Base-by-base conservation (phyloP, 2,329 filamentous ascomycete species). In the Claviceps pusilla region DNA sequence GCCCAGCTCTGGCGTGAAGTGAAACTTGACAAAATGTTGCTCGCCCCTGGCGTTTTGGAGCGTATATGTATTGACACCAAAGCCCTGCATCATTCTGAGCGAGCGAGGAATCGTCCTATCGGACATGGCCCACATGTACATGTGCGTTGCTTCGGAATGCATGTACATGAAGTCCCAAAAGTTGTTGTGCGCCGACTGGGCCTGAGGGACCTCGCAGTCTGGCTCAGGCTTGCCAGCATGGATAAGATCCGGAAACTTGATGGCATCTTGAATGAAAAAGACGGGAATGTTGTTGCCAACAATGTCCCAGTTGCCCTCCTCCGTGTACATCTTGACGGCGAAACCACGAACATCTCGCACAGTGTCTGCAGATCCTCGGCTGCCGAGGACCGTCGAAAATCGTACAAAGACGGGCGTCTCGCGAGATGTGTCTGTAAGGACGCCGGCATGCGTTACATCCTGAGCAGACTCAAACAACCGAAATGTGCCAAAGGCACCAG, bases 271-370 rank as follows among this genome's bases (percentile, higher is more conserved):
- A 56, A 88, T 56, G 52, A 56, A 56, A 33, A 56, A 56, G n/a
- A 56, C 55, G 45, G 55, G 55, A 1, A 56, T 50, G 47, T 56
- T 56, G 52, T 56, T 56, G 37, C 55, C 55, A 2, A 56, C 55
- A 31, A 56, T 54, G 47, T 56, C 55, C 55, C 55, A 55, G 47
- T 57, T 57, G n/a, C 55, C 55, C 47, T 57, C 55, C 86, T 85
- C 71, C 0, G 86, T 89, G 64, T 89, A 89, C 62, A 69, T 65
- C 47, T 69, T 68, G 58, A 87, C 69, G 0, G 87, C 86, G 58
- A 91, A 93, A 1, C 87, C 87, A 42, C 86, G 80, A 2, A 89
- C 84, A 71, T 93, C 87, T n/a, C 87, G 79, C 1, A 89, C 87
- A 0, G 86, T 90, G 64, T 93, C 87, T 6, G 86, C 84, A 52